These are phyloP conservation scores for Barnettozyma botsteinii DNA, from an alignment of 805 yeast species.

Conservation along the genomic window DNA sequence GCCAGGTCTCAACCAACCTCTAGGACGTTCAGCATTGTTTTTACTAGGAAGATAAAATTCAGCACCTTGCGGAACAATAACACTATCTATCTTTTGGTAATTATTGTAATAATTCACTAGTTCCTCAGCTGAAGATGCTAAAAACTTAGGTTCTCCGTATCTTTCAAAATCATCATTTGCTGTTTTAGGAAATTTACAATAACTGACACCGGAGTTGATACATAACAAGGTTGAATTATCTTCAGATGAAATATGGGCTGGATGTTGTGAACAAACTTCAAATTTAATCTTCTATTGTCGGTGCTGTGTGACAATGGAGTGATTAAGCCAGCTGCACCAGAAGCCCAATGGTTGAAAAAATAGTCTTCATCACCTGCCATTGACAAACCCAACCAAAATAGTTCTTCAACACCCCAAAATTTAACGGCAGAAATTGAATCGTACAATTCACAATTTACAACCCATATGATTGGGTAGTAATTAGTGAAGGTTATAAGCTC, in stretches of 20 bases:
- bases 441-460: too few species aligned
- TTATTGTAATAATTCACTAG: slow-evolving; percentile 30
- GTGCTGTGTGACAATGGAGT: slow-evolving; percentile 22
- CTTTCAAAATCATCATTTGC: slow-evolving; percentile 29
- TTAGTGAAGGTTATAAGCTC: too few species aligned
- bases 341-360: slow-evolving; percentile 44
- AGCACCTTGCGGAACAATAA: slow-evolving; percentile 45
- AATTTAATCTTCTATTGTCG: too few species aligned
- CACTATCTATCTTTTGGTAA: slow-evolving; percentile 37
- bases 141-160: slow-evolving; percentile 17
- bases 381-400: slow-evolving; percentile 58
- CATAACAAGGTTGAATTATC: slow-evolving; percentile 46
- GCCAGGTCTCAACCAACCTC: slow-evolving; percentile 40
- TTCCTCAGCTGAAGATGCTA: slow-evolving; percentile 15
- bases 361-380: slow-evolving; percentile 50
- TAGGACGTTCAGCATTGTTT: slow-evolving; percentile 33
- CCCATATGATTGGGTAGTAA: too few species aligned
- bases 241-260: slow-evolving; percentile 47
- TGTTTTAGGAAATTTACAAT: slow-evolving; percentile 34
- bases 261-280: slow-evolving; percentile 55
- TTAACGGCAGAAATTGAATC: slow-evolving; percentile 39
- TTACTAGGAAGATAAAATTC: slow-evolving; percentile 26
- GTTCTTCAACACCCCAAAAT: slow-evolving; percentile 64
- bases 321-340: slow-evolving; percentile 52
- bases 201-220: slow-evolving; percentile 55